Conservation (phyloP, 2,329 filamentous ascomycete genomes). For the Claviceps humidiphila region DNA sequence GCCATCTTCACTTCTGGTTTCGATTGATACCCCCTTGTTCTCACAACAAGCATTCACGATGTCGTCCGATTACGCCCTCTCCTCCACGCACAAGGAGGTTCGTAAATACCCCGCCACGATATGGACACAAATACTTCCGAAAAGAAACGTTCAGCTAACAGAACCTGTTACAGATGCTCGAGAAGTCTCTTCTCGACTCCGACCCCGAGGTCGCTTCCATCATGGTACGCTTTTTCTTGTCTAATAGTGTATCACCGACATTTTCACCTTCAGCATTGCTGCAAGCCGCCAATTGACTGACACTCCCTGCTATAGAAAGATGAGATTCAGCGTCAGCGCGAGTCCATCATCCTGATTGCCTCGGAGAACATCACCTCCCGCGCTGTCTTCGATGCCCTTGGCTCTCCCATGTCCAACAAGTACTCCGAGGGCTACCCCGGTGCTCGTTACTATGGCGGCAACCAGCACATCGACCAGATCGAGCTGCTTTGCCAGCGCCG, state of each 20-base stretch:
- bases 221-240: conserved; percentile 53
- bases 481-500: conserved; percentile 91
- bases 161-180: conserved; percentile 58
- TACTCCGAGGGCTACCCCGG: conserved; percentile 98
- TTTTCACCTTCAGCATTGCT: neutral
- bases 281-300: conserved; percentile 22
- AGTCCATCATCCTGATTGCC: conserved; percentile 97
- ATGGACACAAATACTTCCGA: conserved; percentile 1
- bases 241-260: neutral
- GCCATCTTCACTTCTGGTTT: neutral
- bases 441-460: conserved; percentile 97
- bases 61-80: conserved; percentile 38
- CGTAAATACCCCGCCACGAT: conserved; percentile 13
- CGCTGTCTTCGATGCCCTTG: conserved; percentile 93
- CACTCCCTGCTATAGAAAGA: conserved; percentile 47
- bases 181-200: conserved; percentile 81
- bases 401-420: conserved; percentile 94
- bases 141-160: neutral
- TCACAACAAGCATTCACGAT: conserved; percentile 17
- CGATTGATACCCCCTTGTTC: neutral
- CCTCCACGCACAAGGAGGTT: conserved; percentile 42
- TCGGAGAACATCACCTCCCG: conserved; percentile 99
- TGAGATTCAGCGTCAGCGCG: conserved; percentile 91
- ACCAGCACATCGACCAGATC: conserved; percentile 96
- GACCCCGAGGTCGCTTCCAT: conserved; percentile 93